phyloP scores from a whole-genome alignment of 108 stramenopile genomes.

The Cyclostephanos tholiformis region DNA sequence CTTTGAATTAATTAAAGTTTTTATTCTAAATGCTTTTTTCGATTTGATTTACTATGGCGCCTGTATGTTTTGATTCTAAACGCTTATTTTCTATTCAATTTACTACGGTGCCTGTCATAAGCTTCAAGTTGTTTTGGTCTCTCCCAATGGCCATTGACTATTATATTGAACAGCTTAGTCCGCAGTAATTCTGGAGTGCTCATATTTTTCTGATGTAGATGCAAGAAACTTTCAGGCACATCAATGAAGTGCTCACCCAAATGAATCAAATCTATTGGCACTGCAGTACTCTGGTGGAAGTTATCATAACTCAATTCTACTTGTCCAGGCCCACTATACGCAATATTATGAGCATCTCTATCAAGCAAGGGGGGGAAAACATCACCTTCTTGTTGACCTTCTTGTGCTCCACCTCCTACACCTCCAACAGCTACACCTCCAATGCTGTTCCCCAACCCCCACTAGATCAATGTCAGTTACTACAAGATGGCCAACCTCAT shows the following conservation, averaged over 20 bases:
- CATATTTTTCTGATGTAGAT: background rate
- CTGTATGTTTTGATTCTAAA: background rate
- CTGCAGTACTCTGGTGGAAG: background rate
- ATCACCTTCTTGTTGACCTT: too few species aligned
- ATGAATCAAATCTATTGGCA: background rate
- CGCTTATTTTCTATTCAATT: background rate
- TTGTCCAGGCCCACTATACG: background rate
- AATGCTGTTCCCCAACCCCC: too few species aligned
- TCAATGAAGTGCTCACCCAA: background rate
- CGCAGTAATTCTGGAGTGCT: background rate
- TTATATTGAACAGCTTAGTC: background rate
- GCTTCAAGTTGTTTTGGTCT: background rate
- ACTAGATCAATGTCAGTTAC: too few species aligned
- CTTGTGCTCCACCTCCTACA: too few species aligned
- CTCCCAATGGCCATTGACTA: constrained; percentile 3
- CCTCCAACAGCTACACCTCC: too few species aligned
- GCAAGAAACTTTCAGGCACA: background rate
- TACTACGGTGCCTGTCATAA: too few species aligned
- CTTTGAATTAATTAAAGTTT: background rate
- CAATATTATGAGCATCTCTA: background rate
- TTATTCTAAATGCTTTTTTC: background rate
- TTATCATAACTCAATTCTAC: background rate
- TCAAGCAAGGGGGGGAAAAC: background rate
- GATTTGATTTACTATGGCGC: too few species aligned
- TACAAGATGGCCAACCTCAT: too few species aligned